Percentiles rank a stretch among this genome's conserved stretches.
phyloP scores from a whole-genome alignment of 768 basidiomycete species.

The Podaxis mareebaensis region DNA sequence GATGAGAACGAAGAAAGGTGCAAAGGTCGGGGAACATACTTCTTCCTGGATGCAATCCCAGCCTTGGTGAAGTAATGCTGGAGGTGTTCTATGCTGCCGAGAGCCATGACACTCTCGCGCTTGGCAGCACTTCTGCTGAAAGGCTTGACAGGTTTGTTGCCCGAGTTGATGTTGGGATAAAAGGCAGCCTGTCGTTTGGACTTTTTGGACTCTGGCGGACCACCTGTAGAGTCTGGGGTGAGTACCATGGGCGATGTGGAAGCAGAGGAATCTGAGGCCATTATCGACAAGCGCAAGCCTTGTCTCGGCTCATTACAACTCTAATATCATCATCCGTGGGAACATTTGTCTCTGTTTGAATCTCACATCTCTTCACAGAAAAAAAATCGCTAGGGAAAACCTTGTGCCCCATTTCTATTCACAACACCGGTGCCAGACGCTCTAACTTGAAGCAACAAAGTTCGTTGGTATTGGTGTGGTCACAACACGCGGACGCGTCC shows the following conservation, averaged over 20 bases:
- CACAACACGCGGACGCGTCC: too few relatives aligned
- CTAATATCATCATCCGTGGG: slow-evolving; percentile 8
- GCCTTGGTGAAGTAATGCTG: slow-evolving; percentile 95
- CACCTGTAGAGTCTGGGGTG: slow-evolving; percentile 63
- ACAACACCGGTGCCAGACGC: too few relatives aligned
- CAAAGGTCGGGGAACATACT: slow-evolving; percentile 47
- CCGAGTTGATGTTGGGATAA: slow-evolving; percentile 72
- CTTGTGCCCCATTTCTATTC: too few relatives aligned
- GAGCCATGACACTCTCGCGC: slow-evolving; percentile 88
- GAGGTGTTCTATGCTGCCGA: slow-evolving; percentile 95
- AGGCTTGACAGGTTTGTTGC: slow-evolving; percentile 76
- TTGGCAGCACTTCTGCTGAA: slow-evolving; percentile 92
- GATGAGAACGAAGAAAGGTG: slow-evolving; percentile 8
- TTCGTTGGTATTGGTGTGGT: too few relatives aligned
- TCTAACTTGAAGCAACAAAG: too few relatives aligned
- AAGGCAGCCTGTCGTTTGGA: slow-evolving; percentile 71
- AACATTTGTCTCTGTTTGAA: not conserved
- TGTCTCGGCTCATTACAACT: not conserved
- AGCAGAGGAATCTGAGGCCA: slow-evolving; percentile 45
- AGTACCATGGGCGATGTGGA: slow-evolving; percentile 54
- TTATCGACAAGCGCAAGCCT: slow-evolving; percentile 18
- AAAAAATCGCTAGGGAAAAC: not conserved
- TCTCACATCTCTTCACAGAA: not conserved
- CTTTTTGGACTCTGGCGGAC: slow-evolving; percentile 39
- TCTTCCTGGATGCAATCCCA: slow-evolving; percentile 69